These are phyloP conservation scores for Serendipita sp. DNA, from an alignment of 768 basidiomycete species.

Conservation along the genomic window DNA sequence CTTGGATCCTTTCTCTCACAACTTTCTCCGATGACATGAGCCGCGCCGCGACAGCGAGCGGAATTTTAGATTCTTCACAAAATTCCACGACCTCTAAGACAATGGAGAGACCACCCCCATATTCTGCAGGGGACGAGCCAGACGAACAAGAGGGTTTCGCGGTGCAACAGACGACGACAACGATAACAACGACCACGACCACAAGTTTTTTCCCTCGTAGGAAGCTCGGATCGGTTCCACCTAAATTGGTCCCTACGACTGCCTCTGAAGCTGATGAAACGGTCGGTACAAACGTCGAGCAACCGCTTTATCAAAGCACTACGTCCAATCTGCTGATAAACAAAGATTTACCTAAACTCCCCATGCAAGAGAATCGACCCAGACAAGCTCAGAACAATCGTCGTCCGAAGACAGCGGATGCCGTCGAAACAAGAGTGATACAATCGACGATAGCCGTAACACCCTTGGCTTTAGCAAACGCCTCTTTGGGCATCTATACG, in stretches of 20 bases:
- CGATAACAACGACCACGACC: background rate
- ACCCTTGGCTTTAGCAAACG: background rate
- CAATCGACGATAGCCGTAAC: background rate
- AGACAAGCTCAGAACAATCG: background rate
- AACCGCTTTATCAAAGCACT: too few relatives aligned
- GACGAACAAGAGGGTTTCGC: background rate
- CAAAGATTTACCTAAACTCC: constrained; percentile 4
- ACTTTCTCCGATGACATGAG: background rate
- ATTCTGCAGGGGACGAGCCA: background rate
- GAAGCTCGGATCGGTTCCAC: background rate
- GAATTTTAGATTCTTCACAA: background rate
- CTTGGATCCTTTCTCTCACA: background rate
- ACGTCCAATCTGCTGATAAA: background rate
- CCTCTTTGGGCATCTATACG: background rate
- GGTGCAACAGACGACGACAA: background rate
- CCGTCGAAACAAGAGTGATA: background rate
- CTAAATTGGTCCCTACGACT: background rate
- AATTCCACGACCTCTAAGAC: background rate
- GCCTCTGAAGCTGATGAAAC: background rate
- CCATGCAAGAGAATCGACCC: background rate
- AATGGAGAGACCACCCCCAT: background rate
- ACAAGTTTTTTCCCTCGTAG: background rate
- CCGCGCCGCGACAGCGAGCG: background rate
- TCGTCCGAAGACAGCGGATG: background rate
- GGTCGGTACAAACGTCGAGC: too few relatives aligned